Percentiles rank a stretch among this genome's conserved stretches.
phyloP scores from a whole-genome alignment of 176 grass and related monocot species.

The Hsuehochloa calcarea region DNA sequence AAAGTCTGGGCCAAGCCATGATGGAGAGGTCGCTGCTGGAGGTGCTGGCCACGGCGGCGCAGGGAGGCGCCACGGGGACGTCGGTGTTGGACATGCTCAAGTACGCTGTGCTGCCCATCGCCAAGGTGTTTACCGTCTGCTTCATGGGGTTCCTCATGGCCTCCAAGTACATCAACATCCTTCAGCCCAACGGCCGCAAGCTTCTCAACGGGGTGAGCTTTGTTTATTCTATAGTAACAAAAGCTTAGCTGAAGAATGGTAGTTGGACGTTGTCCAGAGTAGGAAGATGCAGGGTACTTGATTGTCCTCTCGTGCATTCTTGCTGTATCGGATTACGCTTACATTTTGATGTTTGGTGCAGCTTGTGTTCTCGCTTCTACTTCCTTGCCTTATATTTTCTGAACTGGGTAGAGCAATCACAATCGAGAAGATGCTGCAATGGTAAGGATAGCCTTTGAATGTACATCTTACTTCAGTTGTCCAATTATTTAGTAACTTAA shows the following conservation, averaged over 20 bases:
- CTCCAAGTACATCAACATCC: constrained; percentile 89
- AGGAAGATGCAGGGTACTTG: background rate
- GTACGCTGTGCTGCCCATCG: constrained; percentile 87
- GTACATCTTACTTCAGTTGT: background rate
- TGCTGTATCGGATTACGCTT: background rate
- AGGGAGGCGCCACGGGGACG: constrained; percentile 48
- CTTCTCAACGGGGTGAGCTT: constrained; percentile 90
- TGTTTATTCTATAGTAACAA: constrained; percentile 20
- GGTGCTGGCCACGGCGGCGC: constrained; percentile 47
- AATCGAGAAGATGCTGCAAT: constrained; percentile 71
- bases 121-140: constrained; percentile 97
- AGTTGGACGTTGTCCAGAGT: constrained; percentile 6
- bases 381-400: constrained; percentile 98
- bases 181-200: constrained; percentile 83
- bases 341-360: constrained; percentile 47
- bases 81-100: constrained; percentile 72
- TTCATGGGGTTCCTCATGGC: constrained; percentile 99
- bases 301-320: background rate
- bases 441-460: constrained; percentile 53
- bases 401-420: constrained; percentile 88
- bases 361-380: constrained; percentile 98
- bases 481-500: background rate
- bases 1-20: constrained; percentile 6
- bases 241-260: background rate
- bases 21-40: constrained; percentile 76